phyloP scores from a whole-genome alignment of 345 rosid genomes.

The Abelmoschus esculentus region DNA sequence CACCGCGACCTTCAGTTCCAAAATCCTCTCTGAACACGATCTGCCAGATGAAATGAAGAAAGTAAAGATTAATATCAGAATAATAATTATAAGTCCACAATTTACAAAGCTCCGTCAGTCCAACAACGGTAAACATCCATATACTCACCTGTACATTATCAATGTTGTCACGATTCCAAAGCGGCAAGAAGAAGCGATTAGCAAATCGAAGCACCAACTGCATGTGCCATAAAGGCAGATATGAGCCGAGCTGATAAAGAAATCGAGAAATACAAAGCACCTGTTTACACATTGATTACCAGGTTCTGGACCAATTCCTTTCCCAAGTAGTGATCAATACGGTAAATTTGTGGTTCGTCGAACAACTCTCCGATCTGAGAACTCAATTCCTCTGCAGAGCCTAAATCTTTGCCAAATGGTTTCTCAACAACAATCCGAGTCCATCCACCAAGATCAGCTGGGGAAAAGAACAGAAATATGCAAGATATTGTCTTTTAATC shows the following conservation, averaged over 20 bases:
- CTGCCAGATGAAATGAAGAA: conserved; percentile 31
- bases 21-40: conserved; percentile 98
- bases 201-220: conserved; percentile 96
- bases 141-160: conserved; percentile 75
- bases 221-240: conserved; percentile 18
- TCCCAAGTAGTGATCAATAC: conserved; percentile 93
- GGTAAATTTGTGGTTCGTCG: conserved; percentile 87
- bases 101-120: neutral
- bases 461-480: neutral
- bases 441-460: conserved; percentile 10
- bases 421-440: conserved; percentile 47
- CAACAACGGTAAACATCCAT: neutral
- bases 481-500: neutral
- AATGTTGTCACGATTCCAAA: conserved; percentile 94
- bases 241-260: conserved; percentile 13
- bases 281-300: conserved; percentile 40
- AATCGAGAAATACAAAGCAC: conserved; percentile 7
- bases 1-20: conserved; percentile 99
- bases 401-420: conserved; percentile 89
- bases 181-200: conserved; percentile 87
- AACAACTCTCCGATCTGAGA: conserved; percentile 83
- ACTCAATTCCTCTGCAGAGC: conserved; percentile 79
- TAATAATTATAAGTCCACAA: neutral
- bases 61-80: neutral
- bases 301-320: conserved; percentile 96